phyloP scores from a whole-genome alignment of 805 yeast genomes.

The Grigorovia yakushimaensis region DNA sequence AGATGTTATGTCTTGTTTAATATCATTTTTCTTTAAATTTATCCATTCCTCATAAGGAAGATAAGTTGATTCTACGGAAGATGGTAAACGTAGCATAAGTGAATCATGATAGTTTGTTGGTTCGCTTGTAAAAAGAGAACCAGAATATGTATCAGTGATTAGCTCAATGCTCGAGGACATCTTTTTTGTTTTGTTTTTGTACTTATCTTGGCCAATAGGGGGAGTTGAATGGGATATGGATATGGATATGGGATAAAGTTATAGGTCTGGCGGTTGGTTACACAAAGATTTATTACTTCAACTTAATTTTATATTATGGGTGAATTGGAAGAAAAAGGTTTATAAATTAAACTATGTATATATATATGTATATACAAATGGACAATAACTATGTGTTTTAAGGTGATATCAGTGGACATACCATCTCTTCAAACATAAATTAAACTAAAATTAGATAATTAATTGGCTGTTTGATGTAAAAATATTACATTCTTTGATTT shows the following conservation, averaged over 20 bases:
- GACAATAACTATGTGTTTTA: no score
- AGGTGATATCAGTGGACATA: neutral
- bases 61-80: slow-evolving; percentile 1
- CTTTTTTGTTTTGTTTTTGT: neutral
- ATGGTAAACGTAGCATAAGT: slow-evolving; percentile 1
- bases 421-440: neutral
- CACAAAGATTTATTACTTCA: no score
- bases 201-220: no score
- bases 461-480: neutral
- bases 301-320: no score
- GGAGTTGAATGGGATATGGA: no score
- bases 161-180: neutral
- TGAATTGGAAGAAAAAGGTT: no score
- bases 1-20: neutral
- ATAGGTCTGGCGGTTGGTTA: no score
- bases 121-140: neutral
- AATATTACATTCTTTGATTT: neutral
- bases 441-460: neutral
- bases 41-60: neutral
- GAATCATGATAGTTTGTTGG: neutral
- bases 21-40: neutral
- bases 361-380: no score
- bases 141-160: neutral
- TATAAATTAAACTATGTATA: no score
- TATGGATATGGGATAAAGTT: no score